Percentiles rank a stretch among this genome's conserved stretches.
phyloP scores from a whole-genome alignment of 352 stramenopile genomes.

The Globisporangium camurandrum region DNA sequence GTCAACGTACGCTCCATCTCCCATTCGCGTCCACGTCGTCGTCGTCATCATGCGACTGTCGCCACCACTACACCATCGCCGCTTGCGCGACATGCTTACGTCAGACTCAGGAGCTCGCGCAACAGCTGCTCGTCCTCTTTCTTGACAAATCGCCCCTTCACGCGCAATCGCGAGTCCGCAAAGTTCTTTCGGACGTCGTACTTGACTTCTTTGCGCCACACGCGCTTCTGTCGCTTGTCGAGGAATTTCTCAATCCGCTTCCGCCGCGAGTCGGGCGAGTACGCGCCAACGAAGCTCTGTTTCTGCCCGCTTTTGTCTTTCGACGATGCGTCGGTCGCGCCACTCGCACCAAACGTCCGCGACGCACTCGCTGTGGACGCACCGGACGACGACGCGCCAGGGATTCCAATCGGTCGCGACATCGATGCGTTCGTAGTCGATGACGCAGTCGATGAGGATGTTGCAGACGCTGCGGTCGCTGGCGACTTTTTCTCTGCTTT shows the following conservation, averaged over 20 bases:
- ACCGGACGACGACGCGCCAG: slow-evolving; percentile 32
- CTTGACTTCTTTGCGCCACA: slow-evolving; percentile 95
- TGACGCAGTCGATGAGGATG: slow-evolving; percentile 15
- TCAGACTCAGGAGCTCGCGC: slow-evolving; percentile 77
- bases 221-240: slow-evolving; percentile 93
- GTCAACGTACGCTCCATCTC: too few relatives aligned
- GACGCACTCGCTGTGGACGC: slow-evolving; percentile 17
- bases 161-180: slow-evolving; percentile 93
- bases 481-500: slow-evolving; percentile 32
- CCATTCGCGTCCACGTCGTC: neutral
- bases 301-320: slow-evolving; percentile 61
- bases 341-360: slow-evolving; percentile 27
- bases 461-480: slow-evolving; percentile 2
- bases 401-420: slow-evolving; percentile 77
- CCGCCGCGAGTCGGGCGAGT: slow-evolving; percentile 90
- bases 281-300: slow-evolving; percentile 90
- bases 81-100: slow-evolving; percentile 44
- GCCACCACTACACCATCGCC: neutral
- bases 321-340: slow-evolving; percentile 17
- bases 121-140: slow-evolving; percentile 94
- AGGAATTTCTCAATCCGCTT: slow-evolving; percentile 93
- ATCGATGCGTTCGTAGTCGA: slow-evolving; percentile 35
- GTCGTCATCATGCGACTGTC: neutral
- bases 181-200: slow-evolving; percentile 99
- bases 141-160: slow-evolving; percentile 97